Conservation (phyloP, 768 basidiomycete genomes). For the Boletales sp. region DNA sequence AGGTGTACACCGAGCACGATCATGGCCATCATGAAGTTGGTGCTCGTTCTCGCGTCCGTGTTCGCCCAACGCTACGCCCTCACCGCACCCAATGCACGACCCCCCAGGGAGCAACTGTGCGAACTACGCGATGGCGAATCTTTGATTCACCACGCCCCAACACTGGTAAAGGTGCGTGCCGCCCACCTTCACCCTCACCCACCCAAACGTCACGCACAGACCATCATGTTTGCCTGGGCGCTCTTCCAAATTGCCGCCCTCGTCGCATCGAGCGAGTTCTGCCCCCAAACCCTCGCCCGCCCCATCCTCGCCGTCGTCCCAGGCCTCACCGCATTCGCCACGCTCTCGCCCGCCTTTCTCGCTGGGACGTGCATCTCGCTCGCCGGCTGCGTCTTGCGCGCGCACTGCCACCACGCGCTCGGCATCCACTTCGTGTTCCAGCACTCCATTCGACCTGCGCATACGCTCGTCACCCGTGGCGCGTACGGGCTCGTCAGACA, state of each 20-base stretch:
- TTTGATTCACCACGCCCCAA: background rate
- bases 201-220: background rate
- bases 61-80: background rate
- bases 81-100: background rate
- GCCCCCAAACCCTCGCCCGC: conserved; percentile 2
- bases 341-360: conserved; percentile 9
- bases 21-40: no score
- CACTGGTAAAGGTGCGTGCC: background rate
- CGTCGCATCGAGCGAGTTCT: conserved; percentile 1
- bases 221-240: background rate
- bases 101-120: conserved; percentile 5
- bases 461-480: conserved; percentile 25
- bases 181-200: background rate
- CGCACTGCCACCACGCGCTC: conserved; percentile 16
- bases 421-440: conserved; percentile 27
- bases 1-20: no score
- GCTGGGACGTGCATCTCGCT: conserved; percentile 4
- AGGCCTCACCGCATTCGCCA: conserved; percentile 5
- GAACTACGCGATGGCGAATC: conserved; percentile 8
- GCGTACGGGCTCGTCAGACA: conserved; percentile 29
- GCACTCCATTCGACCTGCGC: conserved; percentile 17
- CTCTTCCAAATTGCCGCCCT: conserved; percentile 5
- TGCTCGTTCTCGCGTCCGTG: background rate
- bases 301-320: background rate
- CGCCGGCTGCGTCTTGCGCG: conserved; percentile 12